Evolutionary conservation across 805 yeast genomes (phyloP).

Genomic region (Brettanomyces bruxellensis): DNA sequence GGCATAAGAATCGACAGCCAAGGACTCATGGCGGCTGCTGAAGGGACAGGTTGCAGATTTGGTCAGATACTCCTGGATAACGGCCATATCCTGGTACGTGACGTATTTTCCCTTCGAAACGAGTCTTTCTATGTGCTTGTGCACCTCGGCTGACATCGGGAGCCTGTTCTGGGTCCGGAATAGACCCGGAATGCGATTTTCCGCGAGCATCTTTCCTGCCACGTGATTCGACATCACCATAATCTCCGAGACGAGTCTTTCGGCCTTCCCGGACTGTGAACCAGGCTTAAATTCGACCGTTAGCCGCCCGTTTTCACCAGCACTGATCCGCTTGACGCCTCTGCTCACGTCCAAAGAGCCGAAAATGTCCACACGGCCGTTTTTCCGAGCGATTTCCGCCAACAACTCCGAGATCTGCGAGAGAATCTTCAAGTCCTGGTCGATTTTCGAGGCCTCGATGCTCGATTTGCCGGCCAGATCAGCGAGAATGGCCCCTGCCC

Average conservation of each 20-base stretch:
- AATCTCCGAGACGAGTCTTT: conserved; percentile 64
- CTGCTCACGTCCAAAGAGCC: conserved; percentile 13
- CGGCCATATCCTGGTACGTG: conserved; percentile 31
- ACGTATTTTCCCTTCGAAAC: conserved; percentile 16
- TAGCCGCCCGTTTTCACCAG: conserved; percentile 17
- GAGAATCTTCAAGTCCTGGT: conserved; percentile 29
- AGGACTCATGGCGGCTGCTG: conserved; percentile 46
- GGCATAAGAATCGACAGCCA: conserved; percentile 56
- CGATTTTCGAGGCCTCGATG: conserved; percentile 4
- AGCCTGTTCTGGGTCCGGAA: conserved; percentile 27
- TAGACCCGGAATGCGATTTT: conserved; percentile 42
- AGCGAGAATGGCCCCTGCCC: conserved; percentile 4
- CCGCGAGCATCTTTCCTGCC: conserved; percentile 38
- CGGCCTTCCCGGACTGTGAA: conserved; percentile 29
- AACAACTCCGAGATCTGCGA: conserved; percentile 24
- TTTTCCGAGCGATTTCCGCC: conserved; percentile 20
- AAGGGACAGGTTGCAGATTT: conserved; percentile 41
- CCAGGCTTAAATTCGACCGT: conserved; percentile 14
- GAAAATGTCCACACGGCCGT: conserved; percentile 27
- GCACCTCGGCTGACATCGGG: conserved; percentile 17
- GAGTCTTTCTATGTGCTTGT: conserved; percentile 11
- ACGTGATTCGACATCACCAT: conserved; percentile 77
- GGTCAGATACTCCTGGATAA: conserved; percentile 37
- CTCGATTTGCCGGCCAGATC: conserved; percentile 2
- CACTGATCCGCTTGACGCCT: conserved; percentile 14